Evolutionary conservation across 805 yeast species (phyloP).

Genomic region (Ogataea ramenticola): DNA sequence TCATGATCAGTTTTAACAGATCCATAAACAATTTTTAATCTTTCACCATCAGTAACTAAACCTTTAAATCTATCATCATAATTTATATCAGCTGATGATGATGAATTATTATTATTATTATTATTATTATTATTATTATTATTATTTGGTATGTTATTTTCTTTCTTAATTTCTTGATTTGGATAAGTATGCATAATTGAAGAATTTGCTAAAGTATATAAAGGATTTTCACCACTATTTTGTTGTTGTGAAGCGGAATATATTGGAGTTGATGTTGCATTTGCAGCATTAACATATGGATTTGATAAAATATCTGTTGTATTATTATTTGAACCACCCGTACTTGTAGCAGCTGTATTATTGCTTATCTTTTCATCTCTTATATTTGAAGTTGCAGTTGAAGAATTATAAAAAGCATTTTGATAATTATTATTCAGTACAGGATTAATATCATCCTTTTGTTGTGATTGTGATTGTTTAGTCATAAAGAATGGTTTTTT

Average conservation of each 20-base stretch:
- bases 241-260: neutral
- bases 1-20: neutral
- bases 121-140: neutral
- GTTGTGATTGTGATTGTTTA: no score
- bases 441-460: no score
- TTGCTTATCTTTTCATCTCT: neutral
- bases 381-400: neutral
- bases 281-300: neutral
- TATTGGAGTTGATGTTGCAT: neutral
- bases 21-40: neutral
- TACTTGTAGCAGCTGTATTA: neutral
- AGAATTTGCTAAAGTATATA: slow-evolving; percentile 24
- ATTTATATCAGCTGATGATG: neutral
- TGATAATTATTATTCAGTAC: neutral
- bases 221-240: slow-evolving; percentile 15
- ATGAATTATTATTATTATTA: no score
- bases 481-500: no score
- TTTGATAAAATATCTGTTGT: no score
- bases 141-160: neutral
- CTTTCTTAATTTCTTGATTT: neutral
- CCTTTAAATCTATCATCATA: neutral
- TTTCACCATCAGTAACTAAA: slow-evolving; percentile 1
- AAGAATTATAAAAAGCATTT: neutral
- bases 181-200: neutral
- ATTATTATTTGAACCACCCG: no score